phyloP scores from a whole-genome alignment of 1,284 basidiomycete genomes.

The Puccinia novopanici region DNA sequence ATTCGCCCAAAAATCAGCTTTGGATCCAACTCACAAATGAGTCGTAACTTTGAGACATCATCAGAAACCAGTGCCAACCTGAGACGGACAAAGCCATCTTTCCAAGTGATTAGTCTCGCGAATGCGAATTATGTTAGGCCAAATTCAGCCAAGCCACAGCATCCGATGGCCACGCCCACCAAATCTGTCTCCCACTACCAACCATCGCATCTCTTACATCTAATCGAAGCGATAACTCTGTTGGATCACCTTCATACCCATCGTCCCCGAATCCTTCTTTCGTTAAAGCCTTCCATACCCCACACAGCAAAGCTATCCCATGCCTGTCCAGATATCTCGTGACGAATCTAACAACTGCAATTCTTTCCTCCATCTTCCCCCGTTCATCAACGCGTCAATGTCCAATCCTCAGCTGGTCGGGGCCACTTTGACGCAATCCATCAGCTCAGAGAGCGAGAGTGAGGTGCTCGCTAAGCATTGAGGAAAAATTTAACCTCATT shows the following conservation, averaged over 20 bases:
- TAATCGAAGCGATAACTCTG: neutral
- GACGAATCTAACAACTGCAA: constrained; percentile 5
- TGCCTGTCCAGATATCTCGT: constrained; percentile 21
- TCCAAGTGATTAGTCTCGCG: constrained; percentile 28
- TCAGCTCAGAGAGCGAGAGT: constrained; percentile 20
- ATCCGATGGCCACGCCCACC: neutral
- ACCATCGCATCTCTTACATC: constrained; percentile 19
- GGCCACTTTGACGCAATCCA: constrained; percentile 46
- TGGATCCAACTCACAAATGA: constrained; percentile 14
- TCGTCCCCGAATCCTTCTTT: neutral
- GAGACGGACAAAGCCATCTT: constrained; percentile 22
- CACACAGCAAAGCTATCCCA: constrained; percentile 11
- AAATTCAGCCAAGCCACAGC: constrained; percentile 17
- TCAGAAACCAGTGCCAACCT: constrained; percentile 20
- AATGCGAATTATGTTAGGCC: constrained; percentile 20
- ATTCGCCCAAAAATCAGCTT: constrained; percentile 4
- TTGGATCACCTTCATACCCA: neutral
- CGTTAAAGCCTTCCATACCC: neutral
- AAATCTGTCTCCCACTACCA: constrained; percentile 10
- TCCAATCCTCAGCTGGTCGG: neutral
- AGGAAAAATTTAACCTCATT: neutral
- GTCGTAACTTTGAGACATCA: constrained; percentile 9
- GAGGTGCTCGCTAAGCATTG: neutral
- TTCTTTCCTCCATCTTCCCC: constrained; percentile 4
- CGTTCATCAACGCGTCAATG: neutral